phyloP scores from a whole-genome alignment of 148 eudicot species.

The Chenopodium berlandieri region DNA sequence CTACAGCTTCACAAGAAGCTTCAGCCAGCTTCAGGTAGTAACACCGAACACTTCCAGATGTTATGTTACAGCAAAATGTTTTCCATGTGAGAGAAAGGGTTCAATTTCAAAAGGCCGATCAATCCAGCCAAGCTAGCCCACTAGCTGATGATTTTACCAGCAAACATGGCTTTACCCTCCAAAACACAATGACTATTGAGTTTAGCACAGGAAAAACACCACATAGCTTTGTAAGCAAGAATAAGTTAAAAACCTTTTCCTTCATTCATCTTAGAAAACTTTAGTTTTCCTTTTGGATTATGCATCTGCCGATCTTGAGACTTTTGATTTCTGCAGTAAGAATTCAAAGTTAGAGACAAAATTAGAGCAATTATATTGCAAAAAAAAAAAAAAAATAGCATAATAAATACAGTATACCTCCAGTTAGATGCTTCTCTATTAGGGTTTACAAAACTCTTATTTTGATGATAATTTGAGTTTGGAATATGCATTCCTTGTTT shows the following conservation, averaged over 20 bases:
- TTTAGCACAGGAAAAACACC: neutral
- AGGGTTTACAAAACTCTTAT: conserved; percentile 36
- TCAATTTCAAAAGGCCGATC: neutral
- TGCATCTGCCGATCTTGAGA: conserved; percentile 31
- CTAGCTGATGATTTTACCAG: neutral
- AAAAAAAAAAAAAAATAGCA: neutral
- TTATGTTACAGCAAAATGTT: neutral
- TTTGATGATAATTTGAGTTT: conserved; percentile 37
- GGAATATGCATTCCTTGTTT: conserved; percentile 30
- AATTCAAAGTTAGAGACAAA: neutral
- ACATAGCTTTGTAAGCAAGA: neutral
- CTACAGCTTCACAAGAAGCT: neutral
- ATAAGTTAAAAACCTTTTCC: conserved; percentile 43
- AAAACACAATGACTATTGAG: neutral
- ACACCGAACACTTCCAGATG: neutral
- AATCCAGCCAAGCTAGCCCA: neutral
- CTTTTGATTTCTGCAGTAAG: conserved; percentile 40
- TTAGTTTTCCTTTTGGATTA: conserved; percentile 39
- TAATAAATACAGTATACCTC: conserved; percentile 40
- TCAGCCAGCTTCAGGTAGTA: neutral
- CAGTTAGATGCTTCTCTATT: conserved; percentile 38
- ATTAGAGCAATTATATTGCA: neutral
- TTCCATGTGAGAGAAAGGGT: neutral
- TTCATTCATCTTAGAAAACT: conserved; percentile 34
- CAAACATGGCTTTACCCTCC: neutral